Evolutionary conservation across 257 asterid species (phyloP).

Genomic region (Plantago major): DNA sequence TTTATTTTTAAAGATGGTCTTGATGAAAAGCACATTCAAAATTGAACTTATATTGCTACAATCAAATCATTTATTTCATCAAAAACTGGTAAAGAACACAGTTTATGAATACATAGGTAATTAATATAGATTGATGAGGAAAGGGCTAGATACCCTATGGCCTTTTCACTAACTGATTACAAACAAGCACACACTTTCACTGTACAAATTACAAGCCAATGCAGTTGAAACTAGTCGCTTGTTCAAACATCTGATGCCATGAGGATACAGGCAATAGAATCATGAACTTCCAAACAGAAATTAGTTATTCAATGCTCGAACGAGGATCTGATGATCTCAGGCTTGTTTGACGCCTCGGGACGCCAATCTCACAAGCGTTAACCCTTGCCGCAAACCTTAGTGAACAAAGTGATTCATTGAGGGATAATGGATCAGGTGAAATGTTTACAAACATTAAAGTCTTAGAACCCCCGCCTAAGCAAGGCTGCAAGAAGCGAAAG

Average conservation of each 20-base stretch:
- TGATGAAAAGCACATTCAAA: too few species aligned
- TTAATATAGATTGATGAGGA: too few species aligned
- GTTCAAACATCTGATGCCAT: constrained; percentile 35
- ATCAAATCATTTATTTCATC: too few species aligned
- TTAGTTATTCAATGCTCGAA: constrained; percentile 67
- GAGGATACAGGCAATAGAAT: constrained; percentile 30
- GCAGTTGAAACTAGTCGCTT: constrained; percentile 33
- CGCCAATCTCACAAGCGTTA: constrained; percentile 90
- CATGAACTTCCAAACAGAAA: constrained; percentile 6
- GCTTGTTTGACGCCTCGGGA: constrained; percentile 91
- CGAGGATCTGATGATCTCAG: constrained; percentile 64
- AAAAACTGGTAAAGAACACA: too few species aligned
- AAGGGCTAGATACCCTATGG: too few species aligned
- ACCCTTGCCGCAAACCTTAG: constrained; percentile 93
- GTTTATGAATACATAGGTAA: too few species aligned
- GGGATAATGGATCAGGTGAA: constrained; percentile 76
- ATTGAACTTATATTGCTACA: too few species aligned
- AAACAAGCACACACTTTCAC: constrained; percentile 35
- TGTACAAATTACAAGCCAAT: constrained; percentile 51
- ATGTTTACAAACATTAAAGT: constrained; percentile 87
- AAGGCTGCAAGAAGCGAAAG: constrained; percentile 48
- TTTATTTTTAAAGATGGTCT: too few species aligned
- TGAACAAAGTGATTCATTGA: constrained; percentile 91
- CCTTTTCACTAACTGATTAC: too few species aligned
- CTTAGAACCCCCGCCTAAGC: constrained; percentile 97